Evolutionary conservation across 2,329 filamentous ascomycete genomes (phyloP).

Genomic region (Trichophyton schoenleinii): DNA sequence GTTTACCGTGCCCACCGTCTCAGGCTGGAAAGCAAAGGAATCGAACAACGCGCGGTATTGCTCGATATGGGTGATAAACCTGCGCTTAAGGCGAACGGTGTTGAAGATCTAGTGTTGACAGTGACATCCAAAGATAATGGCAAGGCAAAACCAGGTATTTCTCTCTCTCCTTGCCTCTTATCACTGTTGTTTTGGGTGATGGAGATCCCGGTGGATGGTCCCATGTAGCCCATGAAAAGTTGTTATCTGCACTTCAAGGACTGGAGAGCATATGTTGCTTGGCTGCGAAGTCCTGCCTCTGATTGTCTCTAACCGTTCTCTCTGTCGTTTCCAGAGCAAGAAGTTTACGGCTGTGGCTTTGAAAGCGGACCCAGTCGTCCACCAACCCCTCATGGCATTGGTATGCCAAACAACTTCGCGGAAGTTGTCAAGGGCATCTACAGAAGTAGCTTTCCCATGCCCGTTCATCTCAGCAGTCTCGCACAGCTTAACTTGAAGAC

Average conservation of each 20-base stretch:
- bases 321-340: constrained; percentile 4
- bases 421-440: constrained; percentile 62
- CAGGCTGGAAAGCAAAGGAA: background rate
- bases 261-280: background rate
- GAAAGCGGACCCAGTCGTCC: constrained; percentile 18
- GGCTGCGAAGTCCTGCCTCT: constrained; percentile 1
- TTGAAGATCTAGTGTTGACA: background rate
- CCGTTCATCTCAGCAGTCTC: constrained; percentile 59
- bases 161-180: background rate
- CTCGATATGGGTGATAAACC: background rate
- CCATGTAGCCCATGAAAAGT: background rate
- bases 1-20: background rate
- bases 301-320: constrained; percentile 2
- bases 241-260: background rate
- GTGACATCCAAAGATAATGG: background rate
- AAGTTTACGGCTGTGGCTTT: constrained; percentile 9
- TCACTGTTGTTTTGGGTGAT: background rate
- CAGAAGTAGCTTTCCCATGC: constrained; percentile 65
- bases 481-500: constrained; percentile 59
- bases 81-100: background rate
- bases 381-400: constrained; percentile 22
- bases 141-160: constrained; percentile 4
- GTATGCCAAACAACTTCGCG: constrained; percentile 61
- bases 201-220: background rate
- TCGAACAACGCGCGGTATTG: background rate